Evolutionary conservation across 1,139 yeast species (phyloP), one percentile per base, ranked within the genome.

Genomic region (Pichia sp.): DNA sequence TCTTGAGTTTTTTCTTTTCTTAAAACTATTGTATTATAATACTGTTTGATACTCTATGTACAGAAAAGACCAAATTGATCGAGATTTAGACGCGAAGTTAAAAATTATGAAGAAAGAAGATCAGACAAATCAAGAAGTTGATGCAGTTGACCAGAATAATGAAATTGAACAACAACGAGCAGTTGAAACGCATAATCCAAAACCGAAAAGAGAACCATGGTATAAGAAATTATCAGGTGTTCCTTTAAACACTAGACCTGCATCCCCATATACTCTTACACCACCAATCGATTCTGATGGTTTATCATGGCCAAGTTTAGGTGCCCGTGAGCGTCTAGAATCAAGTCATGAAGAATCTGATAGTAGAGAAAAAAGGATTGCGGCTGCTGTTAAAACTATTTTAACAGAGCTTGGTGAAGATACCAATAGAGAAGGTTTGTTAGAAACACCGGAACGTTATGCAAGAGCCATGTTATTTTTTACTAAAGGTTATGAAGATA

Each of bases 401-500:
- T 70, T 92, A 54, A 66, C 73, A 5, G 97, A 92, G 61, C 69
- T 94, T 38, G 99, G 99, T 32, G 99, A 92, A 64, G 97, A 94
- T 59, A 80, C 83, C 1, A 70, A 72, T 28, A 73, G 99, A 55
- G 96, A 90, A 61, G 99, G 99, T 0, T 68, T 92, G 31, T 65
- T 85, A 58, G 96, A 90, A 59, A 92, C 99, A 0, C 99, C 99
- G 1, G 94, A 87, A 60, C 69, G 99, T 54, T 92, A 89, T 62
- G 98, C 99, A 2, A 75, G 95, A 51, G 98, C 99, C 24, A 87
- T 92, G 95, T 72, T 92, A 42, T 92, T 71, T 59, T 89, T 94
- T 71, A 92, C 99, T 24, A 87, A 89, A 62, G 99, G 99, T 10
- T 92, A 92, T 63, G 96, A 90, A 66, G 96, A 90, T 55, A 89